phyloP scores from a whole-genome alignment of 805 yeast genomes.

The Starmerella ratchasimensis region DNA sequence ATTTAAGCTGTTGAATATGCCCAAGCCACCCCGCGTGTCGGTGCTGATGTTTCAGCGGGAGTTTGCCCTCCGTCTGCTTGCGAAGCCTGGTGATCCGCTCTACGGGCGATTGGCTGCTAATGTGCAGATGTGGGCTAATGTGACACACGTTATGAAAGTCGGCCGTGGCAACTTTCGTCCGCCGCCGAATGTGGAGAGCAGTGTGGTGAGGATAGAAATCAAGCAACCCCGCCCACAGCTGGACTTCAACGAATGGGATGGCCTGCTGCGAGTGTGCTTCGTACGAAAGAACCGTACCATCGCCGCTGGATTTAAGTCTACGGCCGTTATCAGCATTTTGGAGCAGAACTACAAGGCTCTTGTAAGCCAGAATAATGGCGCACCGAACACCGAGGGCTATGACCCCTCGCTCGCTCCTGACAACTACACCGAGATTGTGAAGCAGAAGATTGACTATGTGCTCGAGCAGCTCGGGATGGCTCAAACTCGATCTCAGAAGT shows the following conservation, averaged over 20 bases:
- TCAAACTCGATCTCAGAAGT: slow-evolving; percentile 81
- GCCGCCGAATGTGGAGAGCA: slow-evolving; percentile 95
- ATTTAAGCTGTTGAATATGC: slow-evolving; percentile 78
- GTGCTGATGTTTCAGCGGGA: slow-evolving; percentile 97
- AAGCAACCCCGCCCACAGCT: slow-evolving; percentile 88
- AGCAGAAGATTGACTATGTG: slow-evolving; percentile 57
- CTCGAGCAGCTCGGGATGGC: slow-evolving; percentile 65
- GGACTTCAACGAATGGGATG: slow-evolving; percentile 95
- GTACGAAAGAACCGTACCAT: slow-evolving; percentile 87
- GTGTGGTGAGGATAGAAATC: slow-evolving; percentile 86
- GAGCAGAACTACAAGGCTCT: slow-evolving; percentile 79
- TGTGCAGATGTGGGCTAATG: slow-evolving; percentile 99
- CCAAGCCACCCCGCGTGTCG: slow-evolving; percentile 87
- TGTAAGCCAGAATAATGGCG: slow-evolving; percentile 39
- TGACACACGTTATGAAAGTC: slow-evolving; percentile 95
- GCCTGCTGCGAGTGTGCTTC: slow-evolving; percentile 76
- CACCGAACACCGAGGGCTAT: slow-evolving; percentile 28
- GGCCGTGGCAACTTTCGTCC: slow-evolving; percentile 95
- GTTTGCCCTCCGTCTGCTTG: slow-evolving; percentile 82
- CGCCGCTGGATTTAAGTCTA: slow-evolving; percentile 80
- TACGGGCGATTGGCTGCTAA: slow-evolving; percentile 91
- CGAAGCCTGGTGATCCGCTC: slow-evolving; percentile 90
- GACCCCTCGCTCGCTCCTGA: slow-evolving; percentile 31
- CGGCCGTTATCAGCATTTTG: slow-evolving; percentile 62
- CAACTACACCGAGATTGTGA: slow-evolving; percentile 37